These are phyloP conservation scores for Naganishia onofrii DNA, from an alignment of 768 basidiomycete species.

Conservation along the genomic window DNA sequence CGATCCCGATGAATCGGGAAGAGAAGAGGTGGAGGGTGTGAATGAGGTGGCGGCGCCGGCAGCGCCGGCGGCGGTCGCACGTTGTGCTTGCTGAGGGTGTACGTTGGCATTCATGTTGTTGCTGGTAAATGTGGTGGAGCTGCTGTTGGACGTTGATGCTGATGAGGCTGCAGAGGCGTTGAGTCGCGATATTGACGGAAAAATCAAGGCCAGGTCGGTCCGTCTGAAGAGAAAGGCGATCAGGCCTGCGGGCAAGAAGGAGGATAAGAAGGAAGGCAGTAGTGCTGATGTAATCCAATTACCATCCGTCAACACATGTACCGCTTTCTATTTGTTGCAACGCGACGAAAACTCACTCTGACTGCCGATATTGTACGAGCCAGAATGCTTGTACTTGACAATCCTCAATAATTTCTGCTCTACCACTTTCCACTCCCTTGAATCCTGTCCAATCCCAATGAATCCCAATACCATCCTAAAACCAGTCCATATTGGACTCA, in stretches of 20 bases:
- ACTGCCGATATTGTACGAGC: conserved; percentile 2
- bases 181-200: conserved; percentile 32
- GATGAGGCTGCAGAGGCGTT: conserved; percentile 33
- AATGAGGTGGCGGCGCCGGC: conserved; percentile 25
- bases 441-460: conserved; percentile 7
- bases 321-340: background rate
- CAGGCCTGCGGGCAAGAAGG: background rate
- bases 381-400: conserved; percentile 15
- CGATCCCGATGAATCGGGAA: conserved; percentile 25
- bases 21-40: conserved; percentile 26
- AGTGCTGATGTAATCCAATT: background rate
- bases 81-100: conserved; percentile 29
- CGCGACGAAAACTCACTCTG: conserved; percentile 12
- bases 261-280: background rate
- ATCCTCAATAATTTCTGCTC: conserved; percentile 13
- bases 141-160: conserved; percentile 20
- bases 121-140: conserved; percentile 51
- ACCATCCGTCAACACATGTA: background rate
- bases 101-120: conserved; percentile 31
- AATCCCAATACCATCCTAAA: background rate
- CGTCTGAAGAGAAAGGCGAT: conserved; percentile 3
- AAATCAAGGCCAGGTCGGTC: conserved; percentile 7
- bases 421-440: conserved; percentile 18
- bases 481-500: background rate
- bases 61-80: background rate